Evolutionary conservation across 441 rosid genomes (phyloP).

Genomic region (Populus trichocarpa): DNA sequence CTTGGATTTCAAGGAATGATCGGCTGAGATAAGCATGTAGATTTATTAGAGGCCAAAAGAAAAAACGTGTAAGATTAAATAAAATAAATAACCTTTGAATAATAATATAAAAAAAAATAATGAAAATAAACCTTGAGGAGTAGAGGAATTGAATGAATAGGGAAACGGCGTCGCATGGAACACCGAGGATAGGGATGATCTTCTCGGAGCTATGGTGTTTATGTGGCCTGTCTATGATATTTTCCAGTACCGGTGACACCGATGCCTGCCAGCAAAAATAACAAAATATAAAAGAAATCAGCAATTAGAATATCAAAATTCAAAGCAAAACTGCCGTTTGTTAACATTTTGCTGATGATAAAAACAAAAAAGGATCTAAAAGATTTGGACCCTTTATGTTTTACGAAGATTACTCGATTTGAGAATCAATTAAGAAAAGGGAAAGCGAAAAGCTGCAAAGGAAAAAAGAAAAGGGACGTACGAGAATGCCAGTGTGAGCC

Average conservation of each 20-base stretch:
- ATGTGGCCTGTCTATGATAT: constrained; percentile 50
- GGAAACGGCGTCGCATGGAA: constrained; percentile 71
- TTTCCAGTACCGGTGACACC: constrained; percentile 69
- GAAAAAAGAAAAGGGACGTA: constrained; percentile 11
- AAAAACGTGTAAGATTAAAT: too few relatives aligned
- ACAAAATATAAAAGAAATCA: background rate
- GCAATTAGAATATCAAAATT: background rate
- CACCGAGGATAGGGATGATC: constrained; percentile 69
- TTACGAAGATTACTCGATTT: background rate
- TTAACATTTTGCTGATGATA: too few relatives aligned
- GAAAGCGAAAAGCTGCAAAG: background rate
- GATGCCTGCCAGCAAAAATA: constrained; percentile 40
- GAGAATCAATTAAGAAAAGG: too few relatives aligned
- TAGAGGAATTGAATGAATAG: constrained; percentile 61
- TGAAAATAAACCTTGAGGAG: constrained; percentile 49
- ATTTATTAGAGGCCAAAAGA: background rate
- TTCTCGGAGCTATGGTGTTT: constrained; percentile 59
- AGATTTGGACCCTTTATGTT: background rate
- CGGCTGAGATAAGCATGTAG: background rate
- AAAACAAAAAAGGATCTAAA: background rate
- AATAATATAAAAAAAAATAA: background rate
- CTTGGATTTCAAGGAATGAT: background rate
- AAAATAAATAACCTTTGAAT: background rate
- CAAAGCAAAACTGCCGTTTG: background rate
- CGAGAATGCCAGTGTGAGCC: constrained; percentile 67